These are phyloP conservation scores for Neurospora discreta DNA, from an alignment of 495 filamentous ascomycete genomes.

Conservation along the genomic window DNA sequence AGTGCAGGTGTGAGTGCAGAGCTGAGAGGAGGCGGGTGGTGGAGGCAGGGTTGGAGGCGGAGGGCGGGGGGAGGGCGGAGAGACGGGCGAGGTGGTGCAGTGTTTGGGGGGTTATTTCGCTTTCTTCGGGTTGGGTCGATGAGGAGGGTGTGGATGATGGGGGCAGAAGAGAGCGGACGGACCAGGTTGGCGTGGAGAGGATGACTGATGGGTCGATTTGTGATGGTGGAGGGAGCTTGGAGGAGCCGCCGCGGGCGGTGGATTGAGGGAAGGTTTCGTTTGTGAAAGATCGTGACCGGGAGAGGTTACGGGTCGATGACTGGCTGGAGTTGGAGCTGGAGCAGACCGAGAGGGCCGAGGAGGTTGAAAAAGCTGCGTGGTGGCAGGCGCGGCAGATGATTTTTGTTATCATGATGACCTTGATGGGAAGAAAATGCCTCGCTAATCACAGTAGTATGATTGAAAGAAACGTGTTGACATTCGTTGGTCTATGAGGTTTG, in stretches of 20 bases:
- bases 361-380: not conserved
- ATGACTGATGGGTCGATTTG: constrained; percentile 24
- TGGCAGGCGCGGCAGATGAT: not conserved
- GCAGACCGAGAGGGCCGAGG: not conserved
- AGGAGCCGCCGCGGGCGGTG: constrained; percentile 6
- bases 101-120: constrained; percentile 29
- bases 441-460: not conserved
- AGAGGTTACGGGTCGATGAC: not conserved
- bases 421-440: not conserved
- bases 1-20: constrained; percentile 75
- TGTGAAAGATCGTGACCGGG: not conserved
- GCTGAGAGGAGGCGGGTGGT: constrained; percentile 57
- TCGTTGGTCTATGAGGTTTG: not conserved
- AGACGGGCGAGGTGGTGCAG: constrained; percentile 82
- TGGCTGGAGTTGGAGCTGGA: not conserved
- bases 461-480: not conserved
- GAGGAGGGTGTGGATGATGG: constrained; percentile 18
- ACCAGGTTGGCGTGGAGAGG: constrained; percentile 71
- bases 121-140: constrained; percentile 3
- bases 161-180: constrained; percentile 66
- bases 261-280: constrained; percentile 1
- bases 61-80: constrained; percentile 72
- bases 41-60: constrained; percentile 29
- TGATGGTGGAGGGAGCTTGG: constrained; percentile 1
- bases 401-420: not conserved